Evolutionary conservation across 2,329 filamentous ascomycete species (phyloP), one percentile per base, ranked within the genome.

Genomic region (Fusarium oligoseptatum): DNA sequence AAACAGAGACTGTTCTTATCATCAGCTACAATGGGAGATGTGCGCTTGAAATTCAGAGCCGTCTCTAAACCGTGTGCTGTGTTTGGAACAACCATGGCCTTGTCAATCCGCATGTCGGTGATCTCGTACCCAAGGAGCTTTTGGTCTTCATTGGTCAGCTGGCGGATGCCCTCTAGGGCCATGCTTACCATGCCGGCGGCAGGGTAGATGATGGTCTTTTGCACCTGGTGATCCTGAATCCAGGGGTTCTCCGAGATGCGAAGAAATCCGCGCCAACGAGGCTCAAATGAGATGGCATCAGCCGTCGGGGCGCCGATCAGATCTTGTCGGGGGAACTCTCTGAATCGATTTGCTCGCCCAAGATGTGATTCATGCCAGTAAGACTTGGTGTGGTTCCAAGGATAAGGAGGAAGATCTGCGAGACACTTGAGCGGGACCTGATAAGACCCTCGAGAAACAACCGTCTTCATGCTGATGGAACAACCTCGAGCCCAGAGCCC

Each of bases 341-440:
- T 82, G 66, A 86, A 84, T 3, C 87, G 84, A 56, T 84, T 84
- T 12, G 84, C 81, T 15, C 79, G 76, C 22, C 85, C 86, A 3
- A 87, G 75, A 45, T 87, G 84, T 2, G 86, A 86, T 68, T 90
- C 88, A 68, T 88, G 84, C 88, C 88, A 90, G 76, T 89, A 88
- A 1, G 77, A 80, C 29, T 84, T 87, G 29, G 81, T 79, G 67
- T 90, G 88, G 34, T 90, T 88, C 88, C 88, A 90, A 3, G 86
- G 84, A 68, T 90, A 90, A 1, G 84, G 82, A 2, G 89, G 88
- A 36, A 90, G 77, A 67, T 86, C 84, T 1, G 81, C 74, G 4
- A 90, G 79, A 22, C 84, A 84, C 63, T 80, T 81, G n/a, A 76
- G 76, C 4, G 41, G 63, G 9, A 36, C n/a, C 15, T 70, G 65